Evolutionary conservation across 1,139 yeast species (phyloP), one percentile per base, ranked within the genome.

Genomic region (Scheffersomyces quercinus): DNA sequence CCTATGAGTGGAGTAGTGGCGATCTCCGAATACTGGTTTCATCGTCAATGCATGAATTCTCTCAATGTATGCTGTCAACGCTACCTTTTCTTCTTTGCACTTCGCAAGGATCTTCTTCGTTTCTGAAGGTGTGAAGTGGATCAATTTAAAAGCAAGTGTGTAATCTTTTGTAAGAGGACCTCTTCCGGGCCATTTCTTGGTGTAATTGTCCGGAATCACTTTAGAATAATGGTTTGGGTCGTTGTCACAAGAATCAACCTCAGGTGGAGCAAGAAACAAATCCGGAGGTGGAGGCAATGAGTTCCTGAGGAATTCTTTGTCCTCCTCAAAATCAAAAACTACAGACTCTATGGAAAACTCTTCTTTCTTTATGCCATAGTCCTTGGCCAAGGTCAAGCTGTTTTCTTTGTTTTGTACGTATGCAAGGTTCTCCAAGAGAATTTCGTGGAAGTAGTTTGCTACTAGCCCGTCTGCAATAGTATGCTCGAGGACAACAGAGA

Each of bases 401-500:
- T 51, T 48, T 0, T 38, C 41, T 0, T 41, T 37, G 16, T 55
- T 51, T 13, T 53, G 57, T 12, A 59, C 57, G 34, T 44, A 51
- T 1, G 60, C 61, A 44, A 70, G 53, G 39, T 62, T 64, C 15
- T 64, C 60, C 15, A 70, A 50, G 26, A 73, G 61, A 10, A 62
- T 56, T 51, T 72, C 71, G 46, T 73, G 77, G 52, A 73, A 67
- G 38, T 60, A 59, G 32, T 57, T 58, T 0, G 69, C 77, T n/a
- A 67, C 73, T 5, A 71, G 55, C 0, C 79, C 79, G 52, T 74
- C 79, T 11, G 64, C 67, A 28, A 71, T 60, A 1, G 77, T 64
- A 48, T 74, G 79, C 39, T 74, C 79, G 33, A 70, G 63, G 0
- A 62, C 60, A 2, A 53, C 66, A 5, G 65, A 55, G 30, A 73